Evolutionary conservation across 2,329 filamentous ascomycete species (phyloP), one percentile per base, ranked within the genome.

Genomic region (Colletotrichum sp.): DNA sequence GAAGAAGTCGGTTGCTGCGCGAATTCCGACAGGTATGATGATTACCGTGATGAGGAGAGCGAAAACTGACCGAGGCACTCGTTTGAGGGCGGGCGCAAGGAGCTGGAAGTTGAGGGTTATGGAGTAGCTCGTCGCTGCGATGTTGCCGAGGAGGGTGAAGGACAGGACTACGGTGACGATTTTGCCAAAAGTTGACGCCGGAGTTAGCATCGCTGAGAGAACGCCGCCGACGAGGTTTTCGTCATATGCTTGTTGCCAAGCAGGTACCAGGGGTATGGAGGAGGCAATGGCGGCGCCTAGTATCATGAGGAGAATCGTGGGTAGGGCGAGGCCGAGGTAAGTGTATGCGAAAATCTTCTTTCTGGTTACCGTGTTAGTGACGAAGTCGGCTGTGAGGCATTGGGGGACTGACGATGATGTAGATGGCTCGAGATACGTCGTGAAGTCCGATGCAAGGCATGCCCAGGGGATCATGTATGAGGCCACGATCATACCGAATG

Each of bases 401-500:
- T 8, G 21, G 15, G 10, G 18, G 34, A 39, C 87, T 79, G 80
- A 90, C 82, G 86, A 87, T 4, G 90, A 52, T n/a, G 63, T 48
- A 8, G 67, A 87, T 5, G 89, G 89, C 70, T 90, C 86, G 71
- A 92, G 87, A 79, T 93, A 93, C 0, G 91, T 91, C 0, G 90
- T 90, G 72, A 93, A 89, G 80, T 93, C 92, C 21, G 90, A 91
- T 1, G 90, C 87, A 28, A 93, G 84, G 3, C 87, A 88, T 7
- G 88, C 90, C 87, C 90, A 94, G 0, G 92, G 91, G 3, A 94
- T 87, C 86, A 93, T 90, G 80, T 92, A 93, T 0, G 90, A 90
- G 1, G 92, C 91, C 5, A 93, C 88, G 65, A 93, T 87, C 83
- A 91, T 91, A 60, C 87, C 91, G 77, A 91, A 93, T 26, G 86